Base-by-base conservation (phyloP, 2,329 filamentous ascomycete genomes). In the Phyllosticta ampelicida region DNA sequence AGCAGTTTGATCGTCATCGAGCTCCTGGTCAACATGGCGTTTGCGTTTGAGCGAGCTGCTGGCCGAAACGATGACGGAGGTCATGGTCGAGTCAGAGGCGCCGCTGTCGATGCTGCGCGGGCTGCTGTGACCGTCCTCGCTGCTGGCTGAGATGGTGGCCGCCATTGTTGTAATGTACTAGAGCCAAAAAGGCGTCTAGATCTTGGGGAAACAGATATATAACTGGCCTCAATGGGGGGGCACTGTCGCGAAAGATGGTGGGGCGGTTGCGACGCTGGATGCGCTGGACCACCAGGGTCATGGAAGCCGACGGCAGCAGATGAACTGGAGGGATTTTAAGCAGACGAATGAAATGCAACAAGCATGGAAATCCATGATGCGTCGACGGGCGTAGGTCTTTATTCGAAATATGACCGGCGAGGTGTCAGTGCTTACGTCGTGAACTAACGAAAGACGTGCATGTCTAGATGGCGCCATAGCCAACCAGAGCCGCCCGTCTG, bases 11-110 rank as follows among this genome's bases (percentile, higher is more conserved):
- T 16, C 8, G 36, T 44, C 4, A 16, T 44, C 16, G 36, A 44
- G 36, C 13, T 44, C 36, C n/a, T 44, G 36, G 36, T 44, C 36
- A n/a, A 44, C 36, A 8, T 62, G 62, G 59, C 67, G 69, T 53
- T 69, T 71, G 48, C 70, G 64, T 64, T 72, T 73, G 50, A 60
- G 58, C 10, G 51, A 8, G 21, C 13, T 52, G 49, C 13, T 30
- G 36, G 36, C 36, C 36, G 36, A n/a, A 8, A 16, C 36, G 36
- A 44, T 44, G n/a, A 16, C 36, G 36, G 36, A 44, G 36, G 36
- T 44, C 36, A 18, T 8, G 13, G 36, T n/a, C 36, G 36, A 44
- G 36, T 44, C 36, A 44, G 36, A 44, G 36, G 13, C 36, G 16
- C 36, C 36, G 36, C 36, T 44, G 36, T 44, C 23, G 23, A 26